Evolutionary conservation across 2,329 filamentous ascomycete genomes (phyloP).

Genomic region (Epichloe aotearoae): DNA sequence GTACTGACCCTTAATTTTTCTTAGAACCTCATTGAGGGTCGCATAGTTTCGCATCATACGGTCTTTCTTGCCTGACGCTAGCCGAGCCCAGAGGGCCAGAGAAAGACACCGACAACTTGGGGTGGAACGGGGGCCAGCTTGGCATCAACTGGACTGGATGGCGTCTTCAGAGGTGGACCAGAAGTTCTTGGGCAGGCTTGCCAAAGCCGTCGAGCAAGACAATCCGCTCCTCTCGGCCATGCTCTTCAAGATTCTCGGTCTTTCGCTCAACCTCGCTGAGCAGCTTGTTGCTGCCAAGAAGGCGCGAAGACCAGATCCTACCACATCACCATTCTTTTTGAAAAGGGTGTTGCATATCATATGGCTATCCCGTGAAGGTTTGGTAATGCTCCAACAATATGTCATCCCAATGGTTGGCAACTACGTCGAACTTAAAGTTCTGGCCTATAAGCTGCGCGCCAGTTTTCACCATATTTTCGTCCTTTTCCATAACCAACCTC

Average conservation of each 20-base stretch:
- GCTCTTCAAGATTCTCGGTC: constrained; percentile 80
- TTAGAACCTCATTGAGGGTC: constrained; percentile 1
- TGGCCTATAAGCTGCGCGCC: constrained; percentile 82
- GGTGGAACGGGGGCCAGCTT: background rate
- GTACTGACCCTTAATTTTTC: background rate
- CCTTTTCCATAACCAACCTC: constrained; percentile 83
- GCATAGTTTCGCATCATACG: background rate
- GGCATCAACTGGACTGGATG: constrained; percentile 39
- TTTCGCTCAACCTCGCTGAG: constrained; percentile 76
- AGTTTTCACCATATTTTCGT: constrained; percentile 97
- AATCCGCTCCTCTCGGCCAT: constrained; percentile 70
- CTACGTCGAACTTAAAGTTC: constrained; percentile 72
- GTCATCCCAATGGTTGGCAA: constrained; percentile 73
- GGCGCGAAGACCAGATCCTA: constrained; percentile 66
- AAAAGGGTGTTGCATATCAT: constrained; percentile 80
- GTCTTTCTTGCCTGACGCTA: background rate
- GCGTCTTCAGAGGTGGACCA: constrained; percentile 95
- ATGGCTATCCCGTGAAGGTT: constrained; percentile 86
- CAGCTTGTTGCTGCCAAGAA: constrained; percentile 75
- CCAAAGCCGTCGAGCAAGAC: constrained; percentile 62
- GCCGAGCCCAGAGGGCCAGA: background rate
- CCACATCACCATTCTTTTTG: constrained; percentile 65
- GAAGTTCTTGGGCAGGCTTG: constrained; percentile 86
- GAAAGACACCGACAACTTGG: background rate
- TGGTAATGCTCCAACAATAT: constrained; percentile 76